Evolutionary conservation across 202 grass and related monocot genomes (phyloP).

Genomic region (Panicum virgatum): DNA sequence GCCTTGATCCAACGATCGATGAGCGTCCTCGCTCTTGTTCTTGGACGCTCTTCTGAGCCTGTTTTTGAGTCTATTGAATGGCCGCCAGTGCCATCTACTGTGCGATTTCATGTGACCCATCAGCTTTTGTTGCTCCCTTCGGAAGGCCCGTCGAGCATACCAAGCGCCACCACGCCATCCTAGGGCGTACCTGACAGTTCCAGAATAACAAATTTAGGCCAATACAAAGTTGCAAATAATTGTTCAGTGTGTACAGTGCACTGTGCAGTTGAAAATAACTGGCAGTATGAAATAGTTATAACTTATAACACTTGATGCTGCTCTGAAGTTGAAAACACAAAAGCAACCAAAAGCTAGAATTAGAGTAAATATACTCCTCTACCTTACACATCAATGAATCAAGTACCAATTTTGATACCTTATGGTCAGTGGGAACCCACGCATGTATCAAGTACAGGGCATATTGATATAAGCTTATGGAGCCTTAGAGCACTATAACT

Average conservation of each 20-base stretch:
- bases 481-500: not conserved
- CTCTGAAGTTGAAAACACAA: not conserved
- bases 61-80: constrained; percentile 41
- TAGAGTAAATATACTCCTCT: not conserved
- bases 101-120: constrained; percentile 77
- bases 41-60: constrained; percentile 42
- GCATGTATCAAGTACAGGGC: constrained; percentile 1
- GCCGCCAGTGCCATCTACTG: constrained; percentile 56
- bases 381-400: not conserved
- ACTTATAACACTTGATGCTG: not conserved
- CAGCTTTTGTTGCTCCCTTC: constrained; percentile 74
- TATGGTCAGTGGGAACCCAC: not conserved
- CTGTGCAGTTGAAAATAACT: not conserved
- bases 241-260: not conserved
- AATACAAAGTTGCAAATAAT: not conserved
- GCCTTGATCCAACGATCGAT: not conserved
- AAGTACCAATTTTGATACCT: not conserved
- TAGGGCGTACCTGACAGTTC: constrained; percentile 52
- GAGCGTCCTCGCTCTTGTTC: constrained; percentile 18
- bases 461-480: not conserved
- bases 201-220: not conserved
- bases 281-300: not conserved
- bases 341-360: not conserved
- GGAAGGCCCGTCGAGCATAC: constrained; percentile 59
- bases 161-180: constrained; percentile 87